Evolutionary conservation across 345 rosid genomes (phyloP).

Genomic region (Brassica carinata): DNA sequence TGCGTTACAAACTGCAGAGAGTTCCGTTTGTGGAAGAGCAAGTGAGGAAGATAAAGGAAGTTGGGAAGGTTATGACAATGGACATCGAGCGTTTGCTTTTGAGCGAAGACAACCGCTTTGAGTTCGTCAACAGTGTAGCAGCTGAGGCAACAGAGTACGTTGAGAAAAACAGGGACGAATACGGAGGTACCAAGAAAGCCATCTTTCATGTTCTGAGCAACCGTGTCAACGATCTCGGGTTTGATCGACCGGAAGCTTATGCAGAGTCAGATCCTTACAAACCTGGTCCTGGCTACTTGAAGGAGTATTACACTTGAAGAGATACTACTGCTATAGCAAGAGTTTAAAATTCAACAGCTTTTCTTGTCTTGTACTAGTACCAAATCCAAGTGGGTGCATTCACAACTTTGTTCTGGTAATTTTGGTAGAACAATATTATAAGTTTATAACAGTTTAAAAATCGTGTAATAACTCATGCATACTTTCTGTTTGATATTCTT

Average conservation of each 20-base stretch:
- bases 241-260: slow-evolving; percentile 74
- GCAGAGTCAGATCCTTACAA: slow-evolving; percentile 67
- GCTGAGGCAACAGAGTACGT: slow-evolving; percentile 85
- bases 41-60: slow-evolving; percentile 68
- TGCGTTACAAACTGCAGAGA: slow-evolving; percentile 59
- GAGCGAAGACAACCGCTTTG: slow-evolving; percentile 75
- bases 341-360: slow-evolving; percentile 2
- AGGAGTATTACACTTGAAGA: slow-evolving; percentile 59
- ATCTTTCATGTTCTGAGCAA: slow-evolving; percentile 85
- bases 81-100: slow-evolving; percentile 72
- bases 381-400: background rate
- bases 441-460: background rate
- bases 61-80: slow-evolving; percentile 61
- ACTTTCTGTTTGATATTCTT: background rate
- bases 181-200: slow-evolving; percentile 81
- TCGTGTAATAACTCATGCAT: background rate
- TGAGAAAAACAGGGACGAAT: slow-evolving; percentile 69
- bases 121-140: slow-evolving; percentile 77
- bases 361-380: slow-evolving; percentile 10
- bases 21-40: slow-evolving; percentile 90
- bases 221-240: slow-evolving; percentile 79
- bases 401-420: background rate
- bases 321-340: background rate
- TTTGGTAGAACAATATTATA: background rate
- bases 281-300: slow-evolving; percentile 73